Base-by-base conservation (phyloP, 1,139 yeast genomes). In the Yamadazyma buinensis region DNA sequence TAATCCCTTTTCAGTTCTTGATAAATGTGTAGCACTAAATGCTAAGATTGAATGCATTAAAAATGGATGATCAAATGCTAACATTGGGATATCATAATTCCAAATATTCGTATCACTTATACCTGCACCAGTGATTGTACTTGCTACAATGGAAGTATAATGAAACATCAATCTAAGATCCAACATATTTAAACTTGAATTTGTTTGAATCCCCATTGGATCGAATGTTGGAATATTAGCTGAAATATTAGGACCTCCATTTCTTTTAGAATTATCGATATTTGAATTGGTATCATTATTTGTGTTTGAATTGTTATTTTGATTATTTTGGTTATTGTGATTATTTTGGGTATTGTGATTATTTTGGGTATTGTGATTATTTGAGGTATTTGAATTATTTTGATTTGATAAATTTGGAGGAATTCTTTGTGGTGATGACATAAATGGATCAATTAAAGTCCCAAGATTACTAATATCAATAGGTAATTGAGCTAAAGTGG, bases 1-100 rank as follows among this genome's bases (percentile, higher is more conserved):
- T 37, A 85, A 67, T 0, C 90, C 88, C 32, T 79, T 71, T 46
- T 81, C 85, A 1, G 84, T 78, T 43, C 95, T 64, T 6, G 94
- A 79, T 33, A 90, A 62, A 59, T 90, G 97, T 0, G 97, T 86
- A 2, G 97, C 97, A 41, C 95, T 80, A 49, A 90, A 85, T 12
- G 95, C 95, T 37, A 90, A 64, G 3, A 90, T 70, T 1, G 95
- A 80, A 57, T 90, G 97, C 97, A 90, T 88, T 45, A 90, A 64
- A 49, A 86, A 88, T 13, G 96, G 95, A 55, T 82, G 82, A 39
- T 83, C 78, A 58, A 90, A 87, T 7, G 97, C 95, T 41, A 90
- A 65, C 67, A 80, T 77, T 1, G 97, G 96, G 13, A 90, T 86
- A 48, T 86, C 95, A 34, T 75, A 77, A 36, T 80, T 77, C 97